phyloP scores from a whole-genome alignment of 225 moss, liverwort and hornwort genomes.

The Sphagnum contortum region DNA sequence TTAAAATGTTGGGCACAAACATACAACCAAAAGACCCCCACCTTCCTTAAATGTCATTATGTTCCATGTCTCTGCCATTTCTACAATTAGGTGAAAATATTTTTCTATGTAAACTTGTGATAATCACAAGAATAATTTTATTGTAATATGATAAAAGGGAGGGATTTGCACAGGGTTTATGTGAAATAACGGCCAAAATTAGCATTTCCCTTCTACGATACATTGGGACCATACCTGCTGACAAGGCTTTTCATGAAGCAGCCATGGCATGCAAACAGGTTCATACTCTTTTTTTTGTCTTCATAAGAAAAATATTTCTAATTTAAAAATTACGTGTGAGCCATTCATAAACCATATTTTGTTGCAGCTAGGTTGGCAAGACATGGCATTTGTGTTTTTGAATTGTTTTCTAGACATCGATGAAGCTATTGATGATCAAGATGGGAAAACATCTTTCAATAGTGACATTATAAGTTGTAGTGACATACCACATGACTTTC shows the following conservation, averaged over 20 bases:
- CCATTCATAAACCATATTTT: neutral
- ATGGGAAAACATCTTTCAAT: constrained; percentile 30
- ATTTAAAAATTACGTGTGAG: neutral
- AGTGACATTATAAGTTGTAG: constrained; percentile 53
- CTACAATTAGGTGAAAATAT: too few relatives aligned
- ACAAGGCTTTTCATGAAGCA: constrained; percentile 90
- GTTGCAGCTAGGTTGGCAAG: constrained; percentile 81
- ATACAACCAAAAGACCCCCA: too few relatives aligned
- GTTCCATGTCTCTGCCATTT: too few relatives aligned
- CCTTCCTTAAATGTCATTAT: too few relatives aligned
- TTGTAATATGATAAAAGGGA: too few relatives aligned
- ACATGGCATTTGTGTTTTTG: constrained; percentile 74
- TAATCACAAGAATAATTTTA: too few relatives aligned
- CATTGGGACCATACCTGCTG: constrained; percentile 59
- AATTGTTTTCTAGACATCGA: constrained; percentile 87
- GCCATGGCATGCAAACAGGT: constrained; percentile 93
- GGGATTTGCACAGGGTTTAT: constrained; percentile 35
- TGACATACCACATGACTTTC: constrained; percentile 71
- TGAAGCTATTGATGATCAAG: constrained; percentile 67
- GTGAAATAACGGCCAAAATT: constrained; percentile 72
- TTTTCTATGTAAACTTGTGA: too few relatives aligned
- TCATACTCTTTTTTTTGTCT: neutral
- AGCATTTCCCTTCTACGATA: constrained; percentile 72
- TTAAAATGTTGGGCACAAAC: too few relatives aligned
- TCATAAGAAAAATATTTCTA: neutral